Conservation (phyloP, 345 rosid species). For the Acer negundo region DNA sequence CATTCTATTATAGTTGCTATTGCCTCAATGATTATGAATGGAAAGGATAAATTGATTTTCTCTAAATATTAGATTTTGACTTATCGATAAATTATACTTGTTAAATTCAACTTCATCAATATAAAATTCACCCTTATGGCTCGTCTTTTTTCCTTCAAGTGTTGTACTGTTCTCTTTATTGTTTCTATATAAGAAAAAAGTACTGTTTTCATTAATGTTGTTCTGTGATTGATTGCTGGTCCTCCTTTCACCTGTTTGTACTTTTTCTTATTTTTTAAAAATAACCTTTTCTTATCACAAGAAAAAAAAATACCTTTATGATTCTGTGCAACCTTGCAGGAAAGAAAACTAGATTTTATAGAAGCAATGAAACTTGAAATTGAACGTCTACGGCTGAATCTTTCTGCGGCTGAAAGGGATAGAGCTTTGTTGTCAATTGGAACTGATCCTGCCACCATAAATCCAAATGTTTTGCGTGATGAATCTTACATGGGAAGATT, state of each 20-base stretch:
- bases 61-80: background rate
- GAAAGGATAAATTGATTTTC: background rate
- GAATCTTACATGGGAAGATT: slow-evolving; percentile 73
- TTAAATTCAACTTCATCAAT: slow-evolving; percentile 13
- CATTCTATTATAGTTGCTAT: background rate
- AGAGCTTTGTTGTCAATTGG: slow-evolving; percentile 88
- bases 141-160: background rate
- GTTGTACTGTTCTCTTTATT: background rate
- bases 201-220: background rate
- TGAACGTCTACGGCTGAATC: slow-evolving; percentile 79
- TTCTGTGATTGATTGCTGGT: background rate
- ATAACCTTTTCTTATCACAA: background rate
- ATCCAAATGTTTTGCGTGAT: slow-evolving; percentile 75
- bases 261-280: background rate
- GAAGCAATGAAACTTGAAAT: slow-evolving; percentile 94
- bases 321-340: slow-evolving; percentile 48
- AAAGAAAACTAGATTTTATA: slow-evolving; percentile 56
- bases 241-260: background rate
- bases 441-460: slow-evolving; percentile 89
- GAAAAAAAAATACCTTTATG: background rate
- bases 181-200: too few relatives aligned
- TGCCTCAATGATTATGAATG: background rate
- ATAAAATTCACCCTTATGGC: slow-evolving; percentile 10
- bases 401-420: slow-evolving; percentile 98
- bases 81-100: background rate